phyloP scores from a whole-genome alignment of 2,329 filamentous ascomycete species.

The Sporothrix globosa region DNA sequence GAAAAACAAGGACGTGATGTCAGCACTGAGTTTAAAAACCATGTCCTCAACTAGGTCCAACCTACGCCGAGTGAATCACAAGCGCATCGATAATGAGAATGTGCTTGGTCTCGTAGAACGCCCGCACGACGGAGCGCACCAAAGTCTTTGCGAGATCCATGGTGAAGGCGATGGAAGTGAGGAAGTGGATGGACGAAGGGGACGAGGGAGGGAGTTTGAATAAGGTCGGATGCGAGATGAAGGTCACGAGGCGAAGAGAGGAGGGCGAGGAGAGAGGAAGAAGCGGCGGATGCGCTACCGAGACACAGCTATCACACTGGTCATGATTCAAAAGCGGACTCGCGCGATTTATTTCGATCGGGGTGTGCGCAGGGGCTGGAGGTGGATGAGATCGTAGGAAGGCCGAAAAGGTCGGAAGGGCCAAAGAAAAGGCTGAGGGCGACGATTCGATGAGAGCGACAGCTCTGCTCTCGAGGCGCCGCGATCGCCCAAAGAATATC shows the following conservation, averaged over 20 bases:
- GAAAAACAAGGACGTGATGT: conserved; percentile 45
- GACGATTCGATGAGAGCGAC: neutral
- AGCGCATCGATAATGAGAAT: conserved; percentile 85
- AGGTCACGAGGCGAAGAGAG: neutral
- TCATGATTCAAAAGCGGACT: conserved; percentile 32
- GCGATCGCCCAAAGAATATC: neutral
- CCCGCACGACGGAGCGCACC: conserved; percentile 81
- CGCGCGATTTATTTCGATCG: neutral
- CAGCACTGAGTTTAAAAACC: conserved; percentile 44
- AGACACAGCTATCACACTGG: neutral
- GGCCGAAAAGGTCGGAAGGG: neutral
- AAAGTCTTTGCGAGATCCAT: conserved; percentile 70
- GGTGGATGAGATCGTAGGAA: neutral
- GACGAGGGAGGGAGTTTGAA: neutral
- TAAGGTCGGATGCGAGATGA: neutral
- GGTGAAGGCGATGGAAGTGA: neutral
- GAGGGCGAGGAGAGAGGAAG: neutral
- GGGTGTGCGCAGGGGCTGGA: neutral
- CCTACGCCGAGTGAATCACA: conserved; percentile 78
- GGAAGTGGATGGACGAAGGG: neutral
- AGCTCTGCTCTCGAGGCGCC: neutral
- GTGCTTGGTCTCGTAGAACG: conserved; percentile 84
- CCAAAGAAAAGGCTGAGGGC: neutral
- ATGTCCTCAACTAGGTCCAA: conserved; percentile 18
- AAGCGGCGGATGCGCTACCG: conserved; percentile 35